These are phyloP conservation scores for Dryas alaskensis DNA, from an alignment of 306 rosid species.

Conservation along the genomic window DNA sequence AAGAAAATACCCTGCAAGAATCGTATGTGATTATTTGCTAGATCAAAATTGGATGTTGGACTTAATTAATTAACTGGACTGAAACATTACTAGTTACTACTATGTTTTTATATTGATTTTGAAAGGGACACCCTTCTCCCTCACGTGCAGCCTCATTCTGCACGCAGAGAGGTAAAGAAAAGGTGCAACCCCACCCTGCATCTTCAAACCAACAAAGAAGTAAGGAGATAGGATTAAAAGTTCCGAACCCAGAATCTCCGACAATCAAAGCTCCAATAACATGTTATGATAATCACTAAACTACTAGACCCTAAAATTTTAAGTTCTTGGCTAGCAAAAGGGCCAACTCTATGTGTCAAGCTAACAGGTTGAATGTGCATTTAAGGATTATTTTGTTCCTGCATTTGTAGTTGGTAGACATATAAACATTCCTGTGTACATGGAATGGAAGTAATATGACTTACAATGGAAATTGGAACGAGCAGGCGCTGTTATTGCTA, in stretches of 20 bases:
- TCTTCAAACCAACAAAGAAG: no score
- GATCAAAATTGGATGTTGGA: not conserved
- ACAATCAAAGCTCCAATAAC: no score
- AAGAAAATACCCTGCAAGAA: not conserved
- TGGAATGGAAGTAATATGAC: not conserved
- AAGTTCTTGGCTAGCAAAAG: no score
- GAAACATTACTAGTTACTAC: not conserved
- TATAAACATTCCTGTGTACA: not conserved
- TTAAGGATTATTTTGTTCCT: not conserved
- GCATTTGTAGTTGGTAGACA: not conserved
- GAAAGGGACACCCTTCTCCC: not conserved
- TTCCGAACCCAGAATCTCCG: no score
- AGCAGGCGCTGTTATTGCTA: slow-evolving; percentile 35
- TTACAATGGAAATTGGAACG: slow-evolving; percentile 69
- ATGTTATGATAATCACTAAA: no score
- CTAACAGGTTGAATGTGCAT: not conserved
- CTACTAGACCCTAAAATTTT: no score
- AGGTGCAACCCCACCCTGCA: no score
- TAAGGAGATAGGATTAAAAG: no score
- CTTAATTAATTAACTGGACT: not conserved
- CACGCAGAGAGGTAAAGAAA: no score
- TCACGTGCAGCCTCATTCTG: not conserved
- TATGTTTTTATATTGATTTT: not conserved
- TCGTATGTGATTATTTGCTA: not conserved
- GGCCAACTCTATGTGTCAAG: no score